These are phyloP conservation scores for Chrysoporthe deuterocubensis DNA, from an alignment of 2,329 filamentous ascomycete genomes.

Conservation along the genomic window DNA sequence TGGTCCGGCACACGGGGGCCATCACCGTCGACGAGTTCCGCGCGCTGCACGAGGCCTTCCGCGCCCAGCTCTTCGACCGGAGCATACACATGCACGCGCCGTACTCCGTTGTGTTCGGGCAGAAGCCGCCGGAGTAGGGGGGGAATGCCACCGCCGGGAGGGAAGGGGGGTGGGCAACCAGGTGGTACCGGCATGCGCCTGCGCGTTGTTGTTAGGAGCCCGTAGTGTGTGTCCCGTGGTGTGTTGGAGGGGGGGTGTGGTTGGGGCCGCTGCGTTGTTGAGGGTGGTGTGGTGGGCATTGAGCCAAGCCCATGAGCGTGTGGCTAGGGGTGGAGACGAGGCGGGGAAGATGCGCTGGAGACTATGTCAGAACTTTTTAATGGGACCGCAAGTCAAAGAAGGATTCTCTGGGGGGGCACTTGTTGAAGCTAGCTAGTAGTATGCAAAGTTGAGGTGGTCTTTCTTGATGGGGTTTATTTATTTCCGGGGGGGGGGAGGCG, in stretches of 20 bases:
- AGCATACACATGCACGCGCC: conserved; percentile 49
- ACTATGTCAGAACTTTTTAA: background rate
- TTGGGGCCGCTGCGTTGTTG: background rate
- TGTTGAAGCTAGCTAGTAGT: no score
- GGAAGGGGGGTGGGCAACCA: no score
- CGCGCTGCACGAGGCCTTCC: conserved; percentile 40
- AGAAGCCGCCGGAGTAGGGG: conserved; percentile 41
- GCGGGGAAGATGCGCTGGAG: background rate
- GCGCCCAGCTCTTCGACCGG: conserved; percentile 39
- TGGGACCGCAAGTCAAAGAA: no score
- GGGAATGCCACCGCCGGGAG: no score
- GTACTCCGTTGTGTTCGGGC: conserved; percentile 47
- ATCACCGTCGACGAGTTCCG: conserved; percentile 47
- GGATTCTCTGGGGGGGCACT: no score
- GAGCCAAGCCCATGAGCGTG: background rate
- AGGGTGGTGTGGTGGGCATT: background rate
- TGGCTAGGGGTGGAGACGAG: background rate
- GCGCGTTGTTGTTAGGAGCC: background rate
- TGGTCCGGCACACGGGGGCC: conserved; percentile 43
- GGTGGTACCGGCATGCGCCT: no score
- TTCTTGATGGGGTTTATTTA: no score
- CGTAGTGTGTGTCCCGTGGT: background rate
- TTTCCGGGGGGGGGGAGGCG: no score
- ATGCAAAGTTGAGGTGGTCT: no score
- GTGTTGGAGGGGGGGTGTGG: no score